Conservation (phyloP, 2,329 filamentous ascomycete genomes). For the Didymella pomorum region DNA sequence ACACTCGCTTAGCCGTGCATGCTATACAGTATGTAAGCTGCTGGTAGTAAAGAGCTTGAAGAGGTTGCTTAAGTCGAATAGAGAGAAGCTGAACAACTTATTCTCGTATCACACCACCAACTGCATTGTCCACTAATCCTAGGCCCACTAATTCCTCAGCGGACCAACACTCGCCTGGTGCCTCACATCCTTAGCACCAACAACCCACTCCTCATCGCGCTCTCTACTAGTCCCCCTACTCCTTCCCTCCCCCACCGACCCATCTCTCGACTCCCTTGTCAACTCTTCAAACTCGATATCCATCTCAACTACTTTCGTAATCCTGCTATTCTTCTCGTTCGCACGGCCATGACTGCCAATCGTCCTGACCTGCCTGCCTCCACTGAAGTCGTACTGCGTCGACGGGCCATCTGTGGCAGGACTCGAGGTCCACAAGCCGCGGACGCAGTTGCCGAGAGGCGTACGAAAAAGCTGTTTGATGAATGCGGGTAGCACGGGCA, state of each 20-base stretch:
- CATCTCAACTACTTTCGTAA: slow-evolving; percentile 14
- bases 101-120: too few species aligned
- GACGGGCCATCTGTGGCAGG: not conserved
- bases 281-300: slow-evolving; percentile 24
- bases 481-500: slow-evolving; percentile 27
- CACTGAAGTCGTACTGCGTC: not conserved
- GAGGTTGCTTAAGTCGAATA: too few species aligned
- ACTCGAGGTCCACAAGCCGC: slow-evolving; percentile 9
- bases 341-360: slow-evolving; percentile 8
- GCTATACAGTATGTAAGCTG: too few species aligned
- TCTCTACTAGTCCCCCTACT: slow-evolving; percentile 1
- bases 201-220: slow-evolving; percentile 4
- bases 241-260: not conserved
- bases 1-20: too few species aligned
- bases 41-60: too few species aligned
- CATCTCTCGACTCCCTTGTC: slow-evolving; percentile 12
- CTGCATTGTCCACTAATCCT: not conserved
- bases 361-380: not conserved
- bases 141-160: not conserved
- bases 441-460: not conserved
- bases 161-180: slow-evolving; percentile 4
- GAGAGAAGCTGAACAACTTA: too few species aligned
- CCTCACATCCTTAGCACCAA: not conserved
- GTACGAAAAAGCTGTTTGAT: slow-evolving; percentile 19
- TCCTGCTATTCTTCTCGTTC: slow-evolving; percentile 4